Base-by-base conservation (phyloP, 495 filamentous ascomycete species). In the Penicillium odoratum region DNA sequence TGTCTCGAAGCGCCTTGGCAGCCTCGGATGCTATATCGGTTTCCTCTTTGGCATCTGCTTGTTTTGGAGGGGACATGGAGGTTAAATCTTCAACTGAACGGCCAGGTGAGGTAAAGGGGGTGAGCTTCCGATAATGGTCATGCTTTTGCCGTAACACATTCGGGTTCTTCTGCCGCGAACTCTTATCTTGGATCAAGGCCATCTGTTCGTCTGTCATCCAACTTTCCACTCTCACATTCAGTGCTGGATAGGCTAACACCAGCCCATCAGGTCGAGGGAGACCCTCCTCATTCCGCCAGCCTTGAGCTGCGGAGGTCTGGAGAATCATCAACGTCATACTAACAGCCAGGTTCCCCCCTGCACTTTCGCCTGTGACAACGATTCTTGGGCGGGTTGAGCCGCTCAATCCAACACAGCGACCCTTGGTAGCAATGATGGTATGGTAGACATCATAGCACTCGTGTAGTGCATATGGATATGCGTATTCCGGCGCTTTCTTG, bases 121-220 rank as follows among this genome's bases (percentile, higher is more conserved):
- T 84, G 5, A 88, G 66, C 29, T 80, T 79, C 53, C 79, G 71
- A 49, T 86, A 88, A 46, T 90, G 83, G 64, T 85, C 87, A 46
- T 83, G 90, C 73, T 98, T 97, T 52, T 88, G 81, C 18, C 83
- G 80, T 5, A 97, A 68, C 51, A 98, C 83, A 45, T 82, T 79
- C 55, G 81, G 81, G 65, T 97, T 97, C 2, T 86, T 90, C 57
- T 85, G 85, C 3, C 93, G 84, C 55, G 83, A 85, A 52, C 84
- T 80, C 42, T 90, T 87, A 56, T 97, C 92, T 59, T 93, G 88
- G 53, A 98, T 97, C 40, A 98, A 74, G 0, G 90, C 81, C 91
- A 97, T 94, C 68, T 98, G 93, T 69, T 98, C 94, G 63, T 98
- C 95, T 0, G 88, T 91, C 92, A 98, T 97, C 94, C 94, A 98